Conservation (phyloP, 306 rosid species). For the Malus orientalis region DNA sequence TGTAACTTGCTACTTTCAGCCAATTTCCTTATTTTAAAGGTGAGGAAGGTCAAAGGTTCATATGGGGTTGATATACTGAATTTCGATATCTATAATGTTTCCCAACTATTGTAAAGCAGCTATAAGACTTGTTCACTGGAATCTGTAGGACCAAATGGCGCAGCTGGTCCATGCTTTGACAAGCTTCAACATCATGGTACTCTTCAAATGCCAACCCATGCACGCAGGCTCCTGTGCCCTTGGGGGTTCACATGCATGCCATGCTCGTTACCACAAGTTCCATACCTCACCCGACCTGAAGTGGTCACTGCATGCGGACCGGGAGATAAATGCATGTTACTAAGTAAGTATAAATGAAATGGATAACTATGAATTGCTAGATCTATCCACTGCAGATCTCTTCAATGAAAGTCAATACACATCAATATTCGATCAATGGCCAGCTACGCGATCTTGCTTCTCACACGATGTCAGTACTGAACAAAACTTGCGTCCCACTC, state of each 20-base stretch:
- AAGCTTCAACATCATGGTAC: background rate
- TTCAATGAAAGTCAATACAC: background rate
- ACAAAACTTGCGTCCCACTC: no score
- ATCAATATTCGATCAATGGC: background rate
- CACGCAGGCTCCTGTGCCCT: background rate
- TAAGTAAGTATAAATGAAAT: background rate
- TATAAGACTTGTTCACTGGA: background rate
- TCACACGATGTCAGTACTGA: no score
- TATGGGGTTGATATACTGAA: no score
- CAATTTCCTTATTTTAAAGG: no score
- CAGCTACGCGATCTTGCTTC: background rate
- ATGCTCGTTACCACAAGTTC: slow-evolving; percentile 1
- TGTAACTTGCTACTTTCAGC: no score
- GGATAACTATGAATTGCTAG: background rate
- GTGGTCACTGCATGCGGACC: slow-evolving; percentile 1
- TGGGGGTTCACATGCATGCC: slow-evolving; percentile 11
- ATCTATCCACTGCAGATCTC: background rate
- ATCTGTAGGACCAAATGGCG: background rate
- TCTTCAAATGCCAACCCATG: background rate
- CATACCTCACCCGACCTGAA: background rate
- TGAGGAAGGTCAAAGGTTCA: background rate
- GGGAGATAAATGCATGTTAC: background rate
- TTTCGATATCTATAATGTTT: no score
- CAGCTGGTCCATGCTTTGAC: background rate
- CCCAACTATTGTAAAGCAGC: background rate